phyloP scores from a whole-genome alignment of 495 filamentous ascomycete genomes.

The Tuber borchii region DNA sequence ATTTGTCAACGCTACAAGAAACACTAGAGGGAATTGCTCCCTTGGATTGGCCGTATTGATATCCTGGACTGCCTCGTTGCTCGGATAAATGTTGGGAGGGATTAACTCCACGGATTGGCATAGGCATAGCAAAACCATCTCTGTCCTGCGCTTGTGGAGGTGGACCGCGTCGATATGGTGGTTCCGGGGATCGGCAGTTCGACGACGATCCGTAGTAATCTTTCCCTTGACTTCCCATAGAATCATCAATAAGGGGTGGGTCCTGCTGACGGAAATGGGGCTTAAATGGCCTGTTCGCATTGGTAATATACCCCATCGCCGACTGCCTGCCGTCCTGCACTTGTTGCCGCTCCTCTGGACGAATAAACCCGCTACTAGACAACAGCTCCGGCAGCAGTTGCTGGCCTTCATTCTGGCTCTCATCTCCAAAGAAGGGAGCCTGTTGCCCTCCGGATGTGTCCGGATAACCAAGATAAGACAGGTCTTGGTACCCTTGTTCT shows the following conservation, averaged over 20 bases:
- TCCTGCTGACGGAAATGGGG: neutral
- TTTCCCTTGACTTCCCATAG: neutral
- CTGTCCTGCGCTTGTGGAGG: slow-evolving; percentile 4
- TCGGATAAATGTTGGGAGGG: slow-evolving; percentile 6
- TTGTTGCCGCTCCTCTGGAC: neutral
- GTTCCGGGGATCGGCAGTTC: slow-evolving; percentile 8
- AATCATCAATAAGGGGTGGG: neutral
- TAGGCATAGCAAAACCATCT: slow-evolving; percentile 7
- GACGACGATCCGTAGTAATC: neutral
- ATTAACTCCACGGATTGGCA: slow-evolving; percentile 5
- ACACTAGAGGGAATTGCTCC: slow-evolving; percentile 52
- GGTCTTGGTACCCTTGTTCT: neutral
- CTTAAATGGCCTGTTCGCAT: neutral
- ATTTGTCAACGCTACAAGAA: neutral
- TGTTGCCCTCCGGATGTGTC: neutral
- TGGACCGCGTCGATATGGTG: slow-evolving; percentile 12
- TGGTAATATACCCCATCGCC: neutral
- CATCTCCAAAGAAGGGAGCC: neutral
- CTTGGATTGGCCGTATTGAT: slow-evolving; percentile 46
- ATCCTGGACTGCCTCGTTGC: slow-evolving; percentile 1
- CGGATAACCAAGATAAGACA: neutral
- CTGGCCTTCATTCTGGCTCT: neutral
- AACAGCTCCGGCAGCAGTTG: neutral
- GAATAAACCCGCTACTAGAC: neutral
- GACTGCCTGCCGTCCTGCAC: neutral